Conservation (phyloP, 306 rosid species). For the apple (Malus domestica) region ASM211411v1 NC_041801.1:6628501-6629000, state of each 20-base stretch:
- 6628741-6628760: conserved; percentile 59
- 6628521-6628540: not conserved
- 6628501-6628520: not conserved
- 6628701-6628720: conserved; percentile 92
- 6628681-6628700: conserved; percentile 91
- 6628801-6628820: not conserved
- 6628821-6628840: not conserved
- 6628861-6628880: not conserved
- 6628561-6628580: not conserved
- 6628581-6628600: not conserved
- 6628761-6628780: not conserved
- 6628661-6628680: conserved; percentile 94
- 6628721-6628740: conserved; percentile 93
- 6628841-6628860: not conserved
- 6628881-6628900: not conserved
- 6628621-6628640: not conserved
- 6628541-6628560: not conserved
- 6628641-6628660: conserved; percentile 91
- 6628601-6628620: not conserved
- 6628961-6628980: not conserved
- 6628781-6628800: not conserved
- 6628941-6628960: not conserved
- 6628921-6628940: not conserved
- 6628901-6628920: not conserved
- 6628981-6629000: not conserved